phyloP scores from a whole-genome alignment of 139 green algal genomes.

The Parachlorella kessleri region DNA sequence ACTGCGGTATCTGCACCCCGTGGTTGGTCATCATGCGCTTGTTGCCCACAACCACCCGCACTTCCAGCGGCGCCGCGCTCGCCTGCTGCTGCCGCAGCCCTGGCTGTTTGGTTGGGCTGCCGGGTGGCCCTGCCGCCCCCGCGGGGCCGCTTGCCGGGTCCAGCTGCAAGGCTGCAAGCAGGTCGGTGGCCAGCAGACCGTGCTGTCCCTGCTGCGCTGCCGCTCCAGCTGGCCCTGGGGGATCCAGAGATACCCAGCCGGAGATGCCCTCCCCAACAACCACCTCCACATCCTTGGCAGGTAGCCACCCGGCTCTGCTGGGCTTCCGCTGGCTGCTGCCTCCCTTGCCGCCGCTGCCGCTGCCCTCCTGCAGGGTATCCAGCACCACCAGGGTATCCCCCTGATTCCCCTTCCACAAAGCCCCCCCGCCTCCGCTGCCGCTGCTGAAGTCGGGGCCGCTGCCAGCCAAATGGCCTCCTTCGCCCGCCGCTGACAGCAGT shows the following conservation, averaged over 20 bases:
- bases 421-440: too few species aligned
- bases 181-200: background rate
- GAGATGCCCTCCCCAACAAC: constrained; percentile 40
- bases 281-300: constrained; percentile 13
- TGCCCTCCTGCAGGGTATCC: too few species aligned
- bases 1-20: constrained; percentile 43
- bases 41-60: constrained; percentile 75
- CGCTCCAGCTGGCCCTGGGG: too few species aligned
- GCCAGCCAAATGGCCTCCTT: too few species aligned
- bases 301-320: too few species aligned
- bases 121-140: constrained; percentile 22
- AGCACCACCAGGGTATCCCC: too few species aligned
- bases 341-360: too few species aligned
- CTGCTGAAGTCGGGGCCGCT: background rate
- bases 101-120: too few species aligned
- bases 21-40: constrained; percentile 69
- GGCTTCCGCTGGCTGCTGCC: too few species aligned
- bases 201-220: constrained; percentile 5
- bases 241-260: constrained; percentile 30
- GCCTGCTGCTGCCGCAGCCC: background rate
- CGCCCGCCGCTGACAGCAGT: too few species aligned
- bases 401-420: too few species aligned
- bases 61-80: background rate
- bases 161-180: background rate
- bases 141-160: background rate